These are phyloP conservation scores for Aristolochia californica DNA, from an alignment of 164 flowering plant species.

Conservation along the genomic window DNA sequence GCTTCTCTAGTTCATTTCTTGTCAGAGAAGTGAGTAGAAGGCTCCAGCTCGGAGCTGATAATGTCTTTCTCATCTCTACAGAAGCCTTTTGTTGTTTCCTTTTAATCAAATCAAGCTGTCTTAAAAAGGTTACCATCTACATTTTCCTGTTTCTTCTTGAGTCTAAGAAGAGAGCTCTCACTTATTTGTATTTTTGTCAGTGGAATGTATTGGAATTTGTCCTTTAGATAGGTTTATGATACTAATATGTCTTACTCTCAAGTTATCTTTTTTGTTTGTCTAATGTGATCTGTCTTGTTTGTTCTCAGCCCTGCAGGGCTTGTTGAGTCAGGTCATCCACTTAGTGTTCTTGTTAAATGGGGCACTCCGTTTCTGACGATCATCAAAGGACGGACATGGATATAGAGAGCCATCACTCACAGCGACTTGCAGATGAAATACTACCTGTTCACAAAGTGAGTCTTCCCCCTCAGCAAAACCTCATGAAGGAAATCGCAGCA, in stretches of 20 bases:
- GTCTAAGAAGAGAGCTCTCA: neutral
- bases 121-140: neutral
- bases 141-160: neutral
- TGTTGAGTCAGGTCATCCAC: neutral
- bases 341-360: slow-evolving; percentile 16
- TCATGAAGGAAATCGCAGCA: slow-evolving; percentile 34
- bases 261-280: too few relatives aligned
- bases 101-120: neutral
- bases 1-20: neutral
- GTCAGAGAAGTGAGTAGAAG: neutral
- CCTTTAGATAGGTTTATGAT: too few relatives aligned
- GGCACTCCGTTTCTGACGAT: slow-evolving; percentile 20
- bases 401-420: slow-evolving; percentile 25
- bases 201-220: too few relatives aligned
- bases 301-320: neutral
- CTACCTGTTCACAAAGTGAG: slow-evolving; percentile 52
- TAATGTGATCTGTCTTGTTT: neutral
- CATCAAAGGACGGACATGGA: slow-evolving; percentile 29
- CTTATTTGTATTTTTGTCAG: too few relatives aligned
- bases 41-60: neutral
- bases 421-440: slow-evolving; percentile 11
- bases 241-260: too few relatives aligned
- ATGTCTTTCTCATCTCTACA: neutral
- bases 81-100: neutral
- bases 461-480: slow-evolving; percentile 46